Evolutionary conservation across 306 rosid genomes (phyloP).

Genomic region (Cicer yamashitae): DNA sequence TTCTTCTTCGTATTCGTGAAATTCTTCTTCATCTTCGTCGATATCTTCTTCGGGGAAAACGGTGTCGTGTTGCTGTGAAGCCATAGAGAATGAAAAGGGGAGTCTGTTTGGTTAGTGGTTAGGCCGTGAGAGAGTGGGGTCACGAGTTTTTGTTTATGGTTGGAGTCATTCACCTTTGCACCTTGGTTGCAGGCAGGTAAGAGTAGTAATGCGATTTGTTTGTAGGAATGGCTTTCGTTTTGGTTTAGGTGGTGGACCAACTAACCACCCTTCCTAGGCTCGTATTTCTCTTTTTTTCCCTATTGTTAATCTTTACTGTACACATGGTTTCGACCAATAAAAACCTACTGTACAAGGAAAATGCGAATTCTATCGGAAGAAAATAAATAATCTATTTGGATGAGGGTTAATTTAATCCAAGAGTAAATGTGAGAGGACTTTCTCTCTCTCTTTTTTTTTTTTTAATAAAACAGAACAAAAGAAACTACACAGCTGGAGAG

Average conservation of each 20-base stretch:
- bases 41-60: constrained; percentile 74
- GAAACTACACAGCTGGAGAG: too few species aligned
- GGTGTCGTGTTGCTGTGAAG: constrained; percentile 69
- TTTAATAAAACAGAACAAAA: too few species aligned
- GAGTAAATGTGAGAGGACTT: too few species aligned
- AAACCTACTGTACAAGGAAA: too few species aligned
- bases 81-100: constrained; percentile 50
- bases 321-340: too few species aligned
- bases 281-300: not conserved
- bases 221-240: constrained; percentile 38
- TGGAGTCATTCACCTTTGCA: constrained; percentile 16
- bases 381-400: too few species aligned
- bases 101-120: constrained; percentile 24
- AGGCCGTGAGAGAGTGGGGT: constrained; percentile 33
- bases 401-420: too few species aligned
- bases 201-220: not conserved
- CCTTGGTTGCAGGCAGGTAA: constrained; percentile 27
- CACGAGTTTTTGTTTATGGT: constrained; percentile 38
- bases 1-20: constrained; percentile 64
- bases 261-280: constrained; percentile 18
- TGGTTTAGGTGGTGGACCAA: constrained; percentile 48
- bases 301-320: too few species aligned
- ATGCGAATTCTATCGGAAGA: too few species aligned
- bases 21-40: constrained; percentile 73
- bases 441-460: too few species aligned